Conservation (phyloP, 2,329 filamentous ascomycete genomes). For the Blumeria hordei region DNA sequence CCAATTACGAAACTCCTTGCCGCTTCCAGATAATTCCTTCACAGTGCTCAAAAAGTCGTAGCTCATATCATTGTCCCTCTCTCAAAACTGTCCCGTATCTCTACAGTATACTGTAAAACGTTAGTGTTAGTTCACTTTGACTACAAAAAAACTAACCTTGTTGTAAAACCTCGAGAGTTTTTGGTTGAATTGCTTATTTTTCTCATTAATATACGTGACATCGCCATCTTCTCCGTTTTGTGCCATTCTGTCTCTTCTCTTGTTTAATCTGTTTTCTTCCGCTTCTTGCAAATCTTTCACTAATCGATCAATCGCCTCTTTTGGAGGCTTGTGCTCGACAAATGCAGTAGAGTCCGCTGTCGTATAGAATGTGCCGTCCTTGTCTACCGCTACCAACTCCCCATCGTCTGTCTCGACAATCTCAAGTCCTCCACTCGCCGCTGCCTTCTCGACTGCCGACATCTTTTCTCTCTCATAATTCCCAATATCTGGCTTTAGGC, state of each 20-base stretch:
- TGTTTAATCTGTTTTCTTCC: conserved; percentile 68
- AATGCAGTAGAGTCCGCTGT: conserved; percentile 66
- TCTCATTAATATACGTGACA: conserved; percentile 98
- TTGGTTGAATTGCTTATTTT: conserved; percentile 99
- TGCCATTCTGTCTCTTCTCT: conserved; percentile 54
- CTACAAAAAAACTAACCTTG: conserved; percentile 27
- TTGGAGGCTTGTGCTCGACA: conserved; percentile 64
- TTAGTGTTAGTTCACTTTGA: too few relatives aligned
- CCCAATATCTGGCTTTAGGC: conserved; percentile 54
- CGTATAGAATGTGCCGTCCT: conserved; percentile 73
- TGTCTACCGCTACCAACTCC: conserved; percentile 83
- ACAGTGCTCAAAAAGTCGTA: background rate
- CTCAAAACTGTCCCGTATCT: conserved; percentile 95
- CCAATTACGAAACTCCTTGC: background rate
- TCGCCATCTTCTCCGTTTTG: conserved; percentile 68
- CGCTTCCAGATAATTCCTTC: background rate
- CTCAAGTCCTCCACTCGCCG: conserved; percentile 62
- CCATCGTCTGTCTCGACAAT: conserved; percentile 91
- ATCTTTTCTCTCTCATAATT: conserved; percentile 74
- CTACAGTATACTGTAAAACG: conserved; percentile 50
- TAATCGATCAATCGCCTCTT: conserved; percentile 66
- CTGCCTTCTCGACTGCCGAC: conserved; percentile 61
- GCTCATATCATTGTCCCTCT: conserved; percentile 73
- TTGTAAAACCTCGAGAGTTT: conserved; percentile 93
- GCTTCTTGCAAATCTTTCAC: conserved; percentile 72